phyloP scores from a whole-genome alignment of 2,329 filamentous ascomycete species.

The Calonectria montana region DNA sequence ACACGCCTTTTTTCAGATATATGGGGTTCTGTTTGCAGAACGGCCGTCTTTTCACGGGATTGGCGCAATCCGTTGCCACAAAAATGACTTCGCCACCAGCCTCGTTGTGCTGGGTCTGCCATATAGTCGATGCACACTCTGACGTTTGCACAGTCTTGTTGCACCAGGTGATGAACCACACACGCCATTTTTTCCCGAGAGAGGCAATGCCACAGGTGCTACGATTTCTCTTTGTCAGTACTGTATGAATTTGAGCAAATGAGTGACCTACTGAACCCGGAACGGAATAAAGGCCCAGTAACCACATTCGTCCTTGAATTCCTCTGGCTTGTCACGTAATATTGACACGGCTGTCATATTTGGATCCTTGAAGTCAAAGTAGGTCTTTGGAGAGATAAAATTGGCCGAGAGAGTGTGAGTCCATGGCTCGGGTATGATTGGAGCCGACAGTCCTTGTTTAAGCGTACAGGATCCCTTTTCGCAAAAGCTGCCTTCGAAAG shows the following conservation, averaged over 20 bases:
- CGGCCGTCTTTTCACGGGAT: not conserved
- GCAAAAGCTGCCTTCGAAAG: conserved; percentile 2
- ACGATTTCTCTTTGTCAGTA: not conserved
- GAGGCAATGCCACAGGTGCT: conserved; percentile 2
- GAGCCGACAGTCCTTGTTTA: not conserved
- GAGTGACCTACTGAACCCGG: not conserved
- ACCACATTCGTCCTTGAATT: not conserved
- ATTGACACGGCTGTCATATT: not conserved
- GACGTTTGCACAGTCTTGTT: not conserved
- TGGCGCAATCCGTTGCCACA: conserved; percentile 7
- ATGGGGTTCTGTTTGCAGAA: conserved; percentile 19
- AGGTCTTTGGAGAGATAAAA: not conserved
- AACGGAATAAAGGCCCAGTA: conserved; percentile 17
- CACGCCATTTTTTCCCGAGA: not conserved
- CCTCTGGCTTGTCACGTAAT: not conserved
- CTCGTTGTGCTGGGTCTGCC: not conserved
- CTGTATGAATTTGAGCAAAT: too few species aligned
- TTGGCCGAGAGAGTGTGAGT: not conserved
- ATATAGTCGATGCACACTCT: not conserved
- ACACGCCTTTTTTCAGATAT: conserved; percentile 10
- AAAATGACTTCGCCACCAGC: conserved; percentile 4
- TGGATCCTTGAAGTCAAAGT: not conserved
- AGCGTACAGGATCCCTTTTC: not conserved
- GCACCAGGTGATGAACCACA: not conserved
- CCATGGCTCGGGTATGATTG: not conserved